Evolutionary conservation across 2,329 filamentous ascomycete species (phyloP).

Genomic region (Alternaria triticimaculans): DNA sequence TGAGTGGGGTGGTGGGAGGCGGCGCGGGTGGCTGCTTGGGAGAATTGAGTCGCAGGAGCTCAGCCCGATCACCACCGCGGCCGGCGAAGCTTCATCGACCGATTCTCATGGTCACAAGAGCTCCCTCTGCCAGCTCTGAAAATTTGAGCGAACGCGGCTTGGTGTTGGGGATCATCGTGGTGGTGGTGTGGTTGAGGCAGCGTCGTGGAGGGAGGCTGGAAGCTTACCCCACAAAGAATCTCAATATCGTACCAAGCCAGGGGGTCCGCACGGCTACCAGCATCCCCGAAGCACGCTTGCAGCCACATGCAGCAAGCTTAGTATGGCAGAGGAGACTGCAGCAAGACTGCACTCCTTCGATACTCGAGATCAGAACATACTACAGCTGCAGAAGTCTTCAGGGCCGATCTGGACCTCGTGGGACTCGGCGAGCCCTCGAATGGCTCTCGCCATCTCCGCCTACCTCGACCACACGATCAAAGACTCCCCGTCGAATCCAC

Average conservation of each 20-base stretch:
- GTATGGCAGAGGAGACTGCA: background rate
- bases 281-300: slow-evolving; percentile 3
- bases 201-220: slow-evolving; percentile 4
- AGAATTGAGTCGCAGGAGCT: background rate
- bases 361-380: background rate
- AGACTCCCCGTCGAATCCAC: slow-evolving; percentile 6
- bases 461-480: slow-evolving; percentile 5
- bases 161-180: background rate
- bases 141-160: background rate
- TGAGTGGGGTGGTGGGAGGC: background rate
- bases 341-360: background rate
- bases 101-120: background rate
- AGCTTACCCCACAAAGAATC: slow-evolving; percentile 15
- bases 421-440: slow-evolving; percentile 6
- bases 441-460: background rate
- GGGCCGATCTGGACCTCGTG: background rate
- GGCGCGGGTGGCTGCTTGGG: slow-evolving; percentile 1
- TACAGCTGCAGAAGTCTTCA: background rate
- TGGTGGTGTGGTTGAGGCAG: slow-evolving; percentile 9
- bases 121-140: background rate
- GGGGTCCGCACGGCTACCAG: background rate
- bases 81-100: background rate
- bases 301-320: background rate
- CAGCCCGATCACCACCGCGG: background rate
- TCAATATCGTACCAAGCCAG: slow-evolving; percentile 1